Base-by-base conservation (phyloP, 2,329 filamentous ascomycete species). In the Pezicula carpinea region DNA sequence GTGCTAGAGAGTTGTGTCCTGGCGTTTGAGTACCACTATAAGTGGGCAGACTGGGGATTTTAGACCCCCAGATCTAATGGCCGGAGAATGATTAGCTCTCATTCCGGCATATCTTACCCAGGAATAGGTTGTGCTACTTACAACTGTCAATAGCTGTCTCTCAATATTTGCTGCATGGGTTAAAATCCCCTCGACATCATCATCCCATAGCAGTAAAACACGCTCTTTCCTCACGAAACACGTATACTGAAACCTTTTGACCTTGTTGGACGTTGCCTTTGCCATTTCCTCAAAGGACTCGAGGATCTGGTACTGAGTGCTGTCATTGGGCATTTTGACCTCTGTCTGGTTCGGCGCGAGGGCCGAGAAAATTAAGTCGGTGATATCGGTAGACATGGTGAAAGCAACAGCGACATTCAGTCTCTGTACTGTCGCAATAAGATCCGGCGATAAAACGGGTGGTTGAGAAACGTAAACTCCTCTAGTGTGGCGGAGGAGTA, bases 381-480 rank as follows among this genome's bases (percentile, higher is more conserved):
- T 71, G 46, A 72, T 71, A 39, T 73, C 66, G 2, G 71, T 70
- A 8, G 67, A 69, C 69, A 77, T 73, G 8, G 74, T 76, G 48
- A 75, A 65, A 13, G 71, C 72, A 29, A 74, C 70, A 14, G 65
- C 62, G 17, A 71, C 64, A 51, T 74, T 73, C 46, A 76, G 64
- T 43, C 66, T 66, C 44, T 68, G 65, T 6, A 73, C 67, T 6
- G 72, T 70, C 4, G 58, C 65, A 10, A 72, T 54, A 7, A 76
- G 62, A 8, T 64, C 53, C 14, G 62, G 61, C 42, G 68, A 60
- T 10, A 72, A 49, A 5, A 60, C 56, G 19, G 67, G 59, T 0
- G 73, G 73, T 36, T 70, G n/a, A 18, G 18, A 4, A 13, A 48
- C 39, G 34, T 46, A 43, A n/a, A 33, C 14, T 15, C 35, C 21